Percentiles rank a stretch among this genome's conserved stretches.
These are phyloP conservation scores for Phytopythium aichiense DNA, from an alignment of 352 stramenopile genomes.

Conservation along the genomic window DNA sequence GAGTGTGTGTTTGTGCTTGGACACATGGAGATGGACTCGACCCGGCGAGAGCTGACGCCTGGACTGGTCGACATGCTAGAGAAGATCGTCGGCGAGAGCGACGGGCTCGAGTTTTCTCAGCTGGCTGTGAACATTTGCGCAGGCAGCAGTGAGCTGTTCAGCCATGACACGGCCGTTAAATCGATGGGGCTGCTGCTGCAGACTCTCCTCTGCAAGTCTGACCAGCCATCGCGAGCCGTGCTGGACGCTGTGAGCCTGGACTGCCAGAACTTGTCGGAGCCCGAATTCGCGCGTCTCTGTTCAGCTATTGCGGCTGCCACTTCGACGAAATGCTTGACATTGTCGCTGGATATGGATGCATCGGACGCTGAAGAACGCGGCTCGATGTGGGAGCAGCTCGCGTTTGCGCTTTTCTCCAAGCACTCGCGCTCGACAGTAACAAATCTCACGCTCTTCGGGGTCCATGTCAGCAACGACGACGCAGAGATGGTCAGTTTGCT, in stretches of 20 bases:
- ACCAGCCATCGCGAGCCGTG: neutral
- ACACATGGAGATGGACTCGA: neutral
- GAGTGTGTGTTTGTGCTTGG: conserved; percentile 1
- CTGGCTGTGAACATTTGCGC: neutral
- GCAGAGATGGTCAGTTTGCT: neutral
- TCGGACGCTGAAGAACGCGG: neutral
- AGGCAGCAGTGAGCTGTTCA: neutral
- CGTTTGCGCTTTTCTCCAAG: neutral
- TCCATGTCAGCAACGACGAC: neutral
- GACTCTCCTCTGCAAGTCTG: neutral
- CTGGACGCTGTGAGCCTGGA: neutral
- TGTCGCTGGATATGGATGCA: neutral
- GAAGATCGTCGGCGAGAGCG: neutral
- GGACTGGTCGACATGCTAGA: neutral
- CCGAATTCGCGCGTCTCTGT: neutral
- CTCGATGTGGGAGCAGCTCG: conserved; percentile 1
- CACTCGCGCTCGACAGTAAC: neutral
- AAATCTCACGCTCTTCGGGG: neutral
- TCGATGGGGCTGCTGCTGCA: neutral
- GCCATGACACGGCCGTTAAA: neutral
- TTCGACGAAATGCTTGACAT: neutral
- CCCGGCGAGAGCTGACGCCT: neutral
- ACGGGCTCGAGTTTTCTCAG: neutral
- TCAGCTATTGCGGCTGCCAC: neutral
- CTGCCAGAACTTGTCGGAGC: neutral